These are phyloP conservation scores for Trichoderma cornu-damae DNA, from an alignment of 2,329 filamentous ascomycete genomes.

Conservation along the genomic window DNA sequence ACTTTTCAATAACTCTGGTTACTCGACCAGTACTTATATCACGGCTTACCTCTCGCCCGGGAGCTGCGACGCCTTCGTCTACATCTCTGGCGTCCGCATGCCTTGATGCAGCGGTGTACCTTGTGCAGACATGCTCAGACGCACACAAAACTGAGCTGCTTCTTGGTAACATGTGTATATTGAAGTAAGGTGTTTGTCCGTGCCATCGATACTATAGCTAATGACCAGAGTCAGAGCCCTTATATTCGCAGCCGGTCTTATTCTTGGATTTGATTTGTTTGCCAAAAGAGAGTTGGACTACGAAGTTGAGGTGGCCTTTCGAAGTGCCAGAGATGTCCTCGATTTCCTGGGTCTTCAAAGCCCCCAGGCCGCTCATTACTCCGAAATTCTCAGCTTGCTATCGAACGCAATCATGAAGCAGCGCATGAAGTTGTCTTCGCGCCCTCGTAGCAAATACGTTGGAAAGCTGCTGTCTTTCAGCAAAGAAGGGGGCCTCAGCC, in stretches of 20 bases:
- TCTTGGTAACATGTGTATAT: constrained; percentile 52
- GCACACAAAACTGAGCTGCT: constrained; percentile 41
- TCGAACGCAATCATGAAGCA: constrained; percentile 42
- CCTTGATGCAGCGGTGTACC: constrained; percentile 50
- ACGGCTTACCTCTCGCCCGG: constrained; percentile 38
- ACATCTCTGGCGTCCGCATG: constrained; percentile 47
- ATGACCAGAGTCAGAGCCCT: constrained; percentile 37
- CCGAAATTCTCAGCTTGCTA: constrained; percentile 48
- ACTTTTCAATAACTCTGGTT: constrained; percentile 53
- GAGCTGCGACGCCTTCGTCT: constrained; percentile 26
- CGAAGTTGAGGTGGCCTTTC: constrained; percentile 46
- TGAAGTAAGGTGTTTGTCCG: constrained; percentile 43
- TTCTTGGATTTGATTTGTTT: constrained; percentile 53
- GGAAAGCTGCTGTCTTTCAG: constrained; percentile 26
- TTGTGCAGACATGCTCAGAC: constrained; percentile 50
- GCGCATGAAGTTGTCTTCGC: constrained; percentile 26
- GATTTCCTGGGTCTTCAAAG: constrained; percentile 44
- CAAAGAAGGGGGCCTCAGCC: neutral
- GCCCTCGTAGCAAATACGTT: constrained; percentile 28
- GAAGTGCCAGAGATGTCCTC: constrained; percentile 46
- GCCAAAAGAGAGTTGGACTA: constrained; percentile 42
- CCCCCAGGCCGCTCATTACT: constrained; percentile 53
- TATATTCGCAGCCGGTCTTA: constrained; percentile 52
- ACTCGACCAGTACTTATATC: constrained; percentile 53
- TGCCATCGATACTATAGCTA: neutral